Evolutionary conservation across 371 early-diverging fungal genomes (phyloP).

Genomic region (Mortierella sp.): DNA sequence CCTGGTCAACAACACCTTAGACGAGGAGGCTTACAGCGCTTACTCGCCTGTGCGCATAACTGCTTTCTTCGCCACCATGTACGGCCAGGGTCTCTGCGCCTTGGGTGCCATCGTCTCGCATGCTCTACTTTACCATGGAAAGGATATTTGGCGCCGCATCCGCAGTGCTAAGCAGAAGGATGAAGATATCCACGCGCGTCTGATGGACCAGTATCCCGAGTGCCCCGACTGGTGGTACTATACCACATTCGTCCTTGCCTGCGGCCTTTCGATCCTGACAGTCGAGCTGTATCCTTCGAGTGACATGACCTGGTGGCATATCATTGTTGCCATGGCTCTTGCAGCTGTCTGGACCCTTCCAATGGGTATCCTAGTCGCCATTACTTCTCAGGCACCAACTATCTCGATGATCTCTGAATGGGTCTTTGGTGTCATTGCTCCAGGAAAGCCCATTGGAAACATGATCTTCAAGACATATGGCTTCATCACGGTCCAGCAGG

Average conservation of each 20-base stretch:
- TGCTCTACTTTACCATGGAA: slow-evolving; percentile 64
- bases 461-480: slow-evolving; percentile 66
- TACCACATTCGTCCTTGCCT: slow-evolving; percentile 66
- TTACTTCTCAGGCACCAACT: slow-evolving; percentile 76
- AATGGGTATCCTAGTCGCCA: slow-evolving; percentile 81
- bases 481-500: slow-evolving; percentile 67
- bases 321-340: slow-evolving; percentile 74
- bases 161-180: slow-evolving; percentile 61
- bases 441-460: slow-evolving; percentile 64
- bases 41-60: slow-evolving; percentile 76
- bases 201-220: slow-evolving; percentile 67
- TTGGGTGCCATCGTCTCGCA: slow-evolving; percentile 70
- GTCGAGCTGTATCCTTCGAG: slow-evolving; percentile 67
- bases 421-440: slow-evolving; percentile 70
- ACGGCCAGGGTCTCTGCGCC: slow-evolving; percentile 72
- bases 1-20: slow-evolving; percentile 64
- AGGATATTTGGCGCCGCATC: slow-evolving; percentile 57
- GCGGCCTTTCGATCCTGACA: slow-evolving; percentile 70
- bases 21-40: slow-evolving; percentile 58
- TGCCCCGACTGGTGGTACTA: slow-evolving; percentile 86
- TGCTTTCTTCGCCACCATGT: slow-evolving; percentile 70
- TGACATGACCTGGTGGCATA: slow-evolving; percentile 79
- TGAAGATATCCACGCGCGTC: slow-evolving; percentile 75
- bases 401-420: slow-evolving; percentile 81
- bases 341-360: slow-evolving; percentile 79